Conservation (phyloP, 2,329 filamentous ascomycete species). For the Arthrinium puccinioides region DNA sequence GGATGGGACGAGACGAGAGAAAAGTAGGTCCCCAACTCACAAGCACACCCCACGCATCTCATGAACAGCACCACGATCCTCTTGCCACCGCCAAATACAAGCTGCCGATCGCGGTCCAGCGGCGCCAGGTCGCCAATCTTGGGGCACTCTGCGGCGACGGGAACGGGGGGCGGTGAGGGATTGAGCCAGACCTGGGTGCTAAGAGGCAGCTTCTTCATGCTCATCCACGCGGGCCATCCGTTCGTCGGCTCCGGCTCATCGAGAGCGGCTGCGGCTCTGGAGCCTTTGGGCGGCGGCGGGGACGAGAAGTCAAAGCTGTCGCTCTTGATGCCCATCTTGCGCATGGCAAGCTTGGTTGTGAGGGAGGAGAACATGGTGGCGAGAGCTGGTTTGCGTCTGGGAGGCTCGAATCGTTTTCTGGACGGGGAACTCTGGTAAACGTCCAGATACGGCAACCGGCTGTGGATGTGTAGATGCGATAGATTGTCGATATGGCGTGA, state of each 20-base stretch:
- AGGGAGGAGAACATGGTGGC: constrained; percentile 46
- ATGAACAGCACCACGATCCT: constrained; percentile 43
- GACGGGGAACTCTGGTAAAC: too few species aligned
- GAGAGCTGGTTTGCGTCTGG: too few species aligned
- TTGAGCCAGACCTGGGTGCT: constrained; percentile 47
- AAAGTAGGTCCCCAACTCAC: too few species aligned
- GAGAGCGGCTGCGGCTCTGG: constrained; percentile 16
- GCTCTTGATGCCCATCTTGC: constrained; percentile 46
- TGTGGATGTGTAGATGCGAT: too few species aligned
- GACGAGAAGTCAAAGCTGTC: constrained; percentile 38
- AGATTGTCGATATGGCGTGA: too few species aligned
- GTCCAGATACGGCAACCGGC: too few species aligned
- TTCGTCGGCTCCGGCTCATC: constrained; percentile 21
- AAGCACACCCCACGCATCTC: constrained; percentile 48
- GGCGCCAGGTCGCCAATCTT: constrained; percentile 41
- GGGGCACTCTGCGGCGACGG: constrained; percentile 34
- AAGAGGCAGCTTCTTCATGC: constrained; percentile 39
- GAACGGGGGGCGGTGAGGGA: constrained; percentile 42
- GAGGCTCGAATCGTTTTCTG: background rate
- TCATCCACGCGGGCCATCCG: constrained; percentile 37
- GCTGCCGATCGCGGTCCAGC: constrained; percentile 34
- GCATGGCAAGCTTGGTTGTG: constrained; percentile 51
- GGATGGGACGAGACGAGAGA: too few species aligned
- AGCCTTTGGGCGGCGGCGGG: constrained; percentile 19
- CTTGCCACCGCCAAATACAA: constrained; percentile 35